A percentile compares a stretch with the other conserved stretches of the same genome.
Evolutionary conservation across 371 early-diverging fungal species (phyloP).

Genomic region (Lichtheimia hyalospora): DNA sequence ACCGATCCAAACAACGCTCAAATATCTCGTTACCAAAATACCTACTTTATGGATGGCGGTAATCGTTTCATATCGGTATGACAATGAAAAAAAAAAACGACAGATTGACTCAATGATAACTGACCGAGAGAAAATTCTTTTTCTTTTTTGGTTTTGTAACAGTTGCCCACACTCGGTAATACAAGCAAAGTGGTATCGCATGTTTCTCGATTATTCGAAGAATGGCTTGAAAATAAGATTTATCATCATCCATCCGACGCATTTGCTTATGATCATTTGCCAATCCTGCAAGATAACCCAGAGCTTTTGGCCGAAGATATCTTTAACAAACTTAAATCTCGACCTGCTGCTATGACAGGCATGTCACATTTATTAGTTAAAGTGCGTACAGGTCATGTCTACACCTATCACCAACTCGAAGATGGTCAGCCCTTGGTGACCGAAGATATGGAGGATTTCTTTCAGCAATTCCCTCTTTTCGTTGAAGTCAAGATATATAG

Average conservation of each 20-base stretch:
- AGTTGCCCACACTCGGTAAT: slow-evolving; percentile 33
- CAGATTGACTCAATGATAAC: too few species aligned
- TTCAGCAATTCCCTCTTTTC: slow-evolving; percentile 37
- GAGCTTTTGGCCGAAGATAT: slow-evolving; percentile 32
- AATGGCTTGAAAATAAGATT: slow-evolving; percentile 31
- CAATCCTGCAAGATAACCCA: slow-evolving; percentile 30
- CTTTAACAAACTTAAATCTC: slow-evolving; percentile 17
- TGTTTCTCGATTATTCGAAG: slow-evolving; percentile 33
- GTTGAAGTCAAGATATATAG: slow-evolving; percentile 27
- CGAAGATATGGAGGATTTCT: slow-evolving; percentile 34
- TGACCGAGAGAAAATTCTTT: too few species aligned
- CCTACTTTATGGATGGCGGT: slow-evolving; percentile 39
- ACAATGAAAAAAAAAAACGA: neutral
- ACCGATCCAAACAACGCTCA: slow-evolving; percentile 1
- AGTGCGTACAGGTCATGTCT: slow-evolving; percentile 30
- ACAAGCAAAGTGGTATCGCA: slow-evolving; percentile 23
- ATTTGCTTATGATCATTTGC: slow-evolving; percentile 10
- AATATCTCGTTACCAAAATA: slow-evolving; percentile 19
- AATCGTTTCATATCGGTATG: slow-evolving; percentile 27
- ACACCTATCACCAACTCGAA: slow-evolving; percentile 25
- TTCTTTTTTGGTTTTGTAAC: neutral
- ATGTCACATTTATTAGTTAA: slow-evolving; percentile 20
- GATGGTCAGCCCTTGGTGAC: slow-evolving; percentile 28
- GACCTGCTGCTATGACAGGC: slow-evolving; percentile 10
- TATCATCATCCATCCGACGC: slow-evolving; percentile 10